These are phyloP conservation scores for Opeltia flavorubescens DNA, from an alignment of 495 filamentous ascomycete species.

Conservation along the genomic window DNA sequence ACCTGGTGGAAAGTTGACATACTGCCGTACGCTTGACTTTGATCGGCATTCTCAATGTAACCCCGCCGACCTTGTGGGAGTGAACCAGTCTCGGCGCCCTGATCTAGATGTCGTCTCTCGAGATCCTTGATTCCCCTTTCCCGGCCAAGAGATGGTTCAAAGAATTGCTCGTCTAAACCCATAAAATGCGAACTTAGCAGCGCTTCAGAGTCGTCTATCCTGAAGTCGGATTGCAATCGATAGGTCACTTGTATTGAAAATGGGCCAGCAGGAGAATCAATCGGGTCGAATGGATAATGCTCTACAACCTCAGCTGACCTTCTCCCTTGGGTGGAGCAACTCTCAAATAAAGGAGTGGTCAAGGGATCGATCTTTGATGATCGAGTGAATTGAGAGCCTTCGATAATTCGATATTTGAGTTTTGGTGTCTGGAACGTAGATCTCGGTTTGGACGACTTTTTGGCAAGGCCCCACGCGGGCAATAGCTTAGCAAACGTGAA, in stretches of 20 bases:
- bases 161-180: slow-evolving; percentile 77
- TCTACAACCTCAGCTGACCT: slow-evolving; percentile 50
- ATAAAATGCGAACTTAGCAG: slow-evolving; percentile 91
- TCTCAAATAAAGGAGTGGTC: slow-evolving; percentile 56
- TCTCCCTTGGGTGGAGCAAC: slow-evolving; percentile 8
- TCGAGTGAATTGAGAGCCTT: slow-evolving; percentile 34
- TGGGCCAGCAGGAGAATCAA: slow-evolving; percentile 72
- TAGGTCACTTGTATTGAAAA: slow-evolving; percentile 71
- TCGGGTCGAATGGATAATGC: slow-evolving; percentile 60
- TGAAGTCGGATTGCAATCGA: slow-evolving; percentile 77
- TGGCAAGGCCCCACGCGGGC: slow-evolving; percentile 78
- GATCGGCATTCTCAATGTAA: slow-evolving; percentile 40
- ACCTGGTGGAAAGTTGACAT: slow-evolving; percentile 84
- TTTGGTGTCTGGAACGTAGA: slow-evolving; percentile 46
- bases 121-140: slow-evolving; percentile 17
- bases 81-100: slow-evolving; percentile 54
- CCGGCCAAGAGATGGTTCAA: slow-evolving; percentile 54
- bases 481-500: slow-evolving; percentile 71
- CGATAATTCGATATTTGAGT: slow-evolving; percentile 65
- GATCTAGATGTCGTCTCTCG: slow-evolving; percentile 21
- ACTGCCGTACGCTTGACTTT: slow-evolving; percentile 77
- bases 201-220: slow-evolving; percentile 80
- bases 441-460: slow-evolving; percentile 51
- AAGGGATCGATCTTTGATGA: slow-evolving; percentile 44
- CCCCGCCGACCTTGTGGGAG: slow-evolving; percentile 39